Base-by-base conservation (phyloP, 257 asterid genomes). In the Fraxinus anomala region DNA sequence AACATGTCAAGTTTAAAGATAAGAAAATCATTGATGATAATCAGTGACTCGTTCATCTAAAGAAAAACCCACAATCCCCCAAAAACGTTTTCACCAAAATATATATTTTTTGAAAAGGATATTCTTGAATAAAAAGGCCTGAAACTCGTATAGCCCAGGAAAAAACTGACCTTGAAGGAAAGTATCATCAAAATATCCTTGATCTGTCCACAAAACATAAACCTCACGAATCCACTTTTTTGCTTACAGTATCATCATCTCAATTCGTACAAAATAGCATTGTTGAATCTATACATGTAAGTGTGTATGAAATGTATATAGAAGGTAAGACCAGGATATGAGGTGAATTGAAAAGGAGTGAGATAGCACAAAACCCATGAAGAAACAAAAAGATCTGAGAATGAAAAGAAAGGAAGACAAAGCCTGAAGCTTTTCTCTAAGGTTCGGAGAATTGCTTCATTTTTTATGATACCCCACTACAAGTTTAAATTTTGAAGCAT, bases 331-430 rank as follows among this genome's bases (percentile, higher is more conserved):
- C 39, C 47, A 76, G 33, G 76, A 80, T 39, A 44, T 76, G 47
- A 67, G 24, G 61, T 19, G 21, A n/a, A 21, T 16, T 59, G 4
- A 9, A 67, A 39, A 54, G 61, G 34, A 16, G 17, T 13, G 37
- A 14, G 3, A 36, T 24, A 4, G 6, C 19, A 24, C 6, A 19
- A 49, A 77, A 42, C 37, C 72, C 23, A 56, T 54, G 34, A 83
- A 51, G 79, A 71, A 61, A 84, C 85, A 86, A 70, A 59, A 56
- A 86, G 92, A 89, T 91, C 85, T 85, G 74, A 79, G 85, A 79
- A 81, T 84, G 83, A 72, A 74, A 77, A 83, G 80, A 51, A 36
- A 76, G 76, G 54, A 81, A 75, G 90, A 83, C 77, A 82, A 82
- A 76, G 73, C 34, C 82, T 79, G 74, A 79, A 82, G 70, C 82